phyloP scores from a whole-genome alignment of 2,329 filamentous ascomycete genomes.

The Aspergillus pseudoviridinutans region DNA sequence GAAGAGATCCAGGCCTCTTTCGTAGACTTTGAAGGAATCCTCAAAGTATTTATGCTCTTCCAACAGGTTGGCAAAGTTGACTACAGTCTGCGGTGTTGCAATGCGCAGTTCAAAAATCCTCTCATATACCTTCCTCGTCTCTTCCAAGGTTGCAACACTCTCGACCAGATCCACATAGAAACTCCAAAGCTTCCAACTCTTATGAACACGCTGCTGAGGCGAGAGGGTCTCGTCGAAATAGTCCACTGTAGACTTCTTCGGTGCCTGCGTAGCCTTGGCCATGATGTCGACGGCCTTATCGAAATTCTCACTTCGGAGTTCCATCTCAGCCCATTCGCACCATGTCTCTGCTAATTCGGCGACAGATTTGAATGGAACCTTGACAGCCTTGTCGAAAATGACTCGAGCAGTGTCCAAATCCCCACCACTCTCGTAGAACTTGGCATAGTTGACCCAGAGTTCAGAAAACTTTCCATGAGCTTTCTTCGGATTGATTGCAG shows the following conservation, averaged over 20 bases:
- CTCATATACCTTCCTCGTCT: conserved; percentile 92
- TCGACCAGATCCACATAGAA: conserved; percentile 98
- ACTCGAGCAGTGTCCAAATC: conserved; percentile 81
- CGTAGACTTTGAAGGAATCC: conserved; percentile 96
- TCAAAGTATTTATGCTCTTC: conserved; percentile 95
- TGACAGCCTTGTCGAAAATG: conserved; percentile 97
- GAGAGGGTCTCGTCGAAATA: conserved; percentile 95
- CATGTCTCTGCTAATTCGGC: conserved; percentile 95
- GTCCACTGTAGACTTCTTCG: conserved; percentile 95
- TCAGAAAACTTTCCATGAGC: conserved; percentile 91
- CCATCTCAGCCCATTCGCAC: conserved; percentile 99
- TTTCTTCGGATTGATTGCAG: conserved; percentile 89
- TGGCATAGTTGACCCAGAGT: conserved; percentile 94
- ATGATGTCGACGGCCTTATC: conserved; percentile 92
- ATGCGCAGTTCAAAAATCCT: conserved; percentile 97
- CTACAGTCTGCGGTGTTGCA: conserved; percentile 94
- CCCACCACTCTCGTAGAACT: conserved; percentile 87
- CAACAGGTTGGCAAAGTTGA: conserved; percentile 94
- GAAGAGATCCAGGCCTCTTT: conserved; percentile 95
- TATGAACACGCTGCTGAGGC: conserved; percentile 94
- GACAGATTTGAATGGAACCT: conserved; percentile 97
- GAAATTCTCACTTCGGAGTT: conserved; percentile 91
- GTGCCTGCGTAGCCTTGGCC: conserved; percentile 95
- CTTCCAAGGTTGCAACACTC: conserved; percentile 83
- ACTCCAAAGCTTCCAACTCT: conserved; percentile 99